phyloP scores from a whole-genome alignment of 352 stramenopile species.

The Globisporangium carolinianum region DNA sequence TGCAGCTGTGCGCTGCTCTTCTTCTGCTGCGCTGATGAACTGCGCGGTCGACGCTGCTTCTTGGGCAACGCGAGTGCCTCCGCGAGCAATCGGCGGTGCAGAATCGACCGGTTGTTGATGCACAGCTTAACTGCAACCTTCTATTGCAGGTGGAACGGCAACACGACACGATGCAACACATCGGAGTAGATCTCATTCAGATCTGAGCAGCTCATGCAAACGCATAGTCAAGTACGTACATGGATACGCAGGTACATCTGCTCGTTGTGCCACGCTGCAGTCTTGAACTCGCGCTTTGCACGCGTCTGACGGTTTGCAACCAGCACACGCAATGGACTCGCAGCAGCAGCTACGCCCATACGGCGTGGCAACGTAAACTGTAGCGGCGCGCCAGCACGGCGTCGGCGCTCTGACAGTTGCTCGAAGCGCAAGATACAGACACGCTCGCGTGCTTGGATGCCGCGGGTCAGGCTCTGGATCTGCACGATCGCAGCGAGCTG shows the following conservation, averaged over 20 bases:
- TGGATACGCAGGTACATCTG: slow-evolving; percentile 39
- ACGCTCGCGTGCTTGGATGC: slow-evolving; percentile 41
- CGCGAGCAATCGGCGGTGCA: slow-evolving; percentile 7
- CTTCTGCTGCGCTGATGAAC: neutral
- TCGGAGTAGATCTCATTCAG: too few species aligned
- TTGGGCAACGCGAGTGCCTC: slow-evolving; percentile 6
- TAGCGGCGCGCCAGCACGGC: slow-evolving; percentile 23
- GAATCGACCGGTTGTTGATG: slow-evolving; percentile 11
- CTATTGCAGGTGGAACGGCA: slow-evolving; percentile 2
- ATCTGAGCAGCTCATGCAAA: too few species aligned
- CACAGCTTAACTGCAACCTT: slow-evolving; percentile 28
- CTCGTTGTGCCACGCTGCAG: slow-evolving; percentile 32
- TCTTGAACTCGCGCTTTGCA: slow-evolving; percentile 33
- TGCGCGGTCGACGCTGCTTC: slow-evolving; percentile 3
- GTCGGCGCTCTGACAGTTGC: slow-evolving; percentile 29
- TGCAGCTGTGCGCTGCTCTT: slow-evolving; percentile 1
- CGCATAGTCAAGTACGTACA: slow-evolving; percentile 18
- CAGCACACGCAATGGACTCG: slow-evolving; percentile 21
- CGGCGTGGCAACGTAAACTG: slow-evolving; percentile 39
- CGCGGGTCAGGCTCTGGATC: slow-evolving; percentile 48
- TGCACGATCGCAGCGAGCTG: slow-evolving; percentile 32
- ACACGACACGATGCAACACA: too few species aligned
- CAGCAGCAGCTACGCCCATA: slow-evolving; percentile 8
- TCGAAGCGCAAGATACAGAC: slow-evolving; percentile 47
- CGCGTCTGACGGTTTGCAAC: slow-evolving; percentile 37